Evolutionary conservation across 73 alveolate species (phyloP).

Genomic region (Paramecium bursaria): DNA sequence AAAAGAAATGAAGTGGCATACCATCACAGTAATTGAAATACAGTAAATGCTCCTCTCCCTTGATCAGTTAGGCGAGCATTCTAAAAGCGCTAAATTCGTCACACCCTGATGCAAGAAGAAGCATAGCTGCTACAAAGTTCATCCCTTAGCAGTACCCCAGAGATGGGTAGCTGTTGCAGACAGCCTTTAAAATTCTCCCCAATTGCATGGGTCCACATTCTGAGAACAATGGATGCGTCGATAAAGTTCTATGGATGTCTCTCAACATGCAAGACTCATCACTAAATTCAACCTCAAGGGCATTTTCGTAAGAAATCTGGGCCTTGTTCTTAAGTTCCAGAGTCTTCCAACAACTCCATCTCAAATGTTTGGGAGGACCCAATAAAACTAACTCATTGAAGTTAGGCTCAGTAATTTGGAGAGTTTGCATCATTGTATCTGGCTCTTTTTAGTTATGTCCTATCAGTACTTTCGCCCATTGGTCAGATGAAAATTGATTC

Average conservation of each 20-base stretch:
- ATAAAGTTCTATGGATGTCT: conserved; percentile 14
- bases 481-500: conserved; percentile 5
- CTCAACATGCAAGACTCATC: neutral
- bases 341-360: conserved; percentile 22
- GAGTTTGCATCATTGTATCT: neutral
- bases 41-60: conserved; percentile 13
- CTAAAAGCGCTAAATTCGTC: conserved; percentile 50
- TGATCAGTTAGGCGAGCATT: conserved; percentile 14
- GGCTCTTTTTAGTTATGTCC: neutral
- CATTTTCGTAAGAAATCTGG: neutral
- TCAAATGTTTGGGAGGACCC: conserved; percentile 19
- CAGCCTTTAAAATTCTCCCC: neutral
- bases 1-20: conserved; percentile 61
- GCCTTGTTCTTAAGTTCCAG: neutral
- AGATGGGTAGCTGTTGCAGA: conserved; percentile 19
- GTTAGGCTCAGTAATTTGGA: conserved; percentile 2
- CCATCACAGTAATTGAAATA: conserved; percentile 25
- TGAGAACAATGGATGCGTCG: conserved; percentile 10
- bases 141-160: conserved; percentile 68
- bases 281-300: neutral
- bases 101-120: conserved; percentile 61
- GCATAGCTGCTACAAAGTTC: conserved; percentile 63
- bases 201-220: conserved; percentile 15
- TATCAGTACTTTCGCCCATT: conserved; percentile 1
- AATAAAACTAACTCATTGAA: conserved; percentile 39